A percentile compares a stretch with the other conserved stretches of the same genome.
Evolutionary conservation across 768 basidiomycete genomes (phyloP).

Genomic region (Podaxis pistillaris): DNA sequence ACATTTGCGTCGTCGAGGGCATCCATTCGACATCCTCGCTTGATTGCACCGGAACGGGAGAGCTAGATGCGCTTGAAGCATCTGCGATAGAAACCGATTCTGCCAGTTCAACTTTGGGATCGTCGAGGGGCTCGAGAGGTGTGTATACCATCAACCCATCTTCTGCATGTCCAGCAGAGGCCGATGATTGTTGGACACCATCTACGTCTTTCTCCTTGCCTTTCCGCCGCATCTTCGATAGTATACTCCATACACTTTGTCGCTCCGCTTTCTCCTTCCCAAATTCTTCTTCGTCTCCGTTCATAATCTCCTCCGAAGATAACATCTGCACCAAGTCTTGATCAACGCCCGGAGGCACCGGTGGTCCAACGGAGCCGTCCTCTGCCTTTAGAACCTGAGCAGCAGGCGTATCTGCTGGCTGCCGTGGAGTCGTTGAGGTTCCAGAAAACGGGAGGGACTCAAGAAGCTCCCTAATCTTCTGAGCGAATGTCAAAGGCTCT

Average conservation of each 20-base stretch:
- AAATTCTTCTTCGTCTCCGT: slow-evolving; percentile 36
- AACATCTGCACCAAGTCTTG: slow-evolving; percentile 48
- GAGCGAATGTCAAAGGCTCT: slow-evolving; percentile 37
- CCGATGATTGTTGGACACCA: slow-evolving; percentile 14
- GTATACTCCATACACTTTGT: slow-evolving; percentile 57
- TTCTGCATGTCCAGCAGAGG: slow-evolving; percentile 33
- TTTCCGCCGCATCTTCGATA: slow-evolving; percentile 44
- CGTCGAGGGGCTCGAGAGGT: slow-evolving; percentile 60
- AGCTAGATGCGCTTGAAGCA: neutral
- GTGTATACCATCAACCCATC: slow-evolving; percentile 75
- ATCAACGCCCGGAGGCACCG: slow-evolving; percentile 44
- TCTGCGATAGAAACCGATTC: slow-evolving; percentile 50
- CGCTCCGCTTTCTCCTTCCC: slow-evolving; percentile 22
- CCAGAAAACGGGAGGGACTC: slow-evolving; percentile 34
- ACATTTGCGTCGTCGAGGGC: slow-evolving; percentile 72
- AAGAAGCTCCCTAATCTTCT: slow-evolving; percentile 34
- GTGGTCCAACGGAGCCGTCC: slow-evolving; percentile 29
- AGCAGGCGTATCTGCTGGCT: slow-evolving; percentile 17
- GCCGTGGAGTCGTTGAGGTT: slow-evolving; percentile 18
- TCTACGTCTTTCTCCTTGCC: slow-evolving; percentile 20
- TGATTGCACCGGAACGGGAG: slow-evolving; percentile 21
- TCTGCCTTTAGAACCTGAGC: slow-evolving; percentile 19
- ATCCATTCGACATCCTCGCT: slow-evolving; percentile 52
- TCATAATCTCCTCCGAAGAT: slow-evolving; percentile 64
- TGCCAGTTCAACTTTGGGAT: slow-evolving; percentile 69